These are phyloP conservation scores for Pythium brachiatum DNA, from an alignment of 352 stramenopile genomes.

Conservation along the genomic window DNA sequence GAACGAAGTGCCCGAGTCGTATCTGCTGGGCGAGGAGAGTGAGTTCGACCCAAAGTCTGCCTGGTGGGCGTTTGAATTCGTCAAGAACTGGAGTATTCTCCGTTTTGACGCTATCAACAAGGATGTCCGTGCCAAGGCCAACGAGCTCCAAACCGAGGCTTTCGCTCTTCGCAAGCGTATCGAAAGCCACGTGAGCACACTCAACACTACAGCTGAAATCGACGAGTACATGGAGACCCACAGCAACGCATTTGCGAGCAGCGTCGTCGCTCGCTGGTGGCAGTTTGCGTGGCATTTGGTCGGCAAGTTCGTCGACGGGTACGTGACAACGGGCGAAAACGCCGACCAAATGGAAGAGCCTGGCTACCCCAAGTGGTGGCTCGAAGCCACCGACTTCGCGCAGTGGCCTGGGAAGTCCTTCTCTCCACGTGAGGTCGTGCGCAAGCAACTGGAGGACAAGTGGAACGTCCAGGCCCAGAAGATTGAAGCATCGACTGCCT, in stretches of 20 bases:
- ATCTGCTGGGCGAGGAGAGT: constrained; percentile 52
- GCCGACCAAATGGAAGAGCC: constrained; percentile 38
- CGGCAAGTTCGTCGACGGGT: constrained; percentile 51
- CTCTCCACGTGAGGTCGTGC: constrained; percentile 23
- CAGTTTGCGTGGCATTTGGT: constrained; percentile 51
- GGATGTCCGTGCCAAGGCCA: constrained; percentile 36
- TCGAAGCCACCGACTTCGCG: constrained; percentile 35
- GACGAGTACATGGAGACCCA: constrained; percentile 28
- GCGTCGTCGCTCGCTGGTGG: constrained; percentile 50
- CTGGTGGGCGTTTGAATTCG: constrained; percentile 76
- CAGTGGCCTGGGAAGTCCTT: constrained; percentile 51
- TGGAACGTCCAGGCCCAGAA: constrained; percentile 8
- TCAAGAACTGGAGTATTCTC: constrained; percentile 72
- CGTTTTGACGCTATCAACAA: constrained; percentile 53
- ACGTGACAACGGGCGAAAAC: constrained; percentile 50
- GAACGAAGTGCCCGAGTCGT: constrained; percentile 37
- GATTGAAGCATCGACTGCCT: neutral
- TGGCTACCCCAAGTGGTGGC: constrained; percentile 53
- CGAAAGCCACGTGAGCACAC: constrained; percentile 24
- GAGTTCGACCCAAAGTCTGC: constrained; percentile 46
- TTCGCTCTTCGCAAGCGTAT: constrained; percentile 29
- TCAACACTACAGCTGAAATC: constrained; percentile 25
- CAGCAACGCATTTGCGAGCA: constrained; percentile 42
- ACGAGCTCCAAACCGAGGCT: constrained; percentile 33
- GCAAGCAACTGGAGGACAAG: constrained; percentile 17